phyloP scores from a whole-genome alignment of 83 land plant genomes.

The Picea engelmannii region DNA sequence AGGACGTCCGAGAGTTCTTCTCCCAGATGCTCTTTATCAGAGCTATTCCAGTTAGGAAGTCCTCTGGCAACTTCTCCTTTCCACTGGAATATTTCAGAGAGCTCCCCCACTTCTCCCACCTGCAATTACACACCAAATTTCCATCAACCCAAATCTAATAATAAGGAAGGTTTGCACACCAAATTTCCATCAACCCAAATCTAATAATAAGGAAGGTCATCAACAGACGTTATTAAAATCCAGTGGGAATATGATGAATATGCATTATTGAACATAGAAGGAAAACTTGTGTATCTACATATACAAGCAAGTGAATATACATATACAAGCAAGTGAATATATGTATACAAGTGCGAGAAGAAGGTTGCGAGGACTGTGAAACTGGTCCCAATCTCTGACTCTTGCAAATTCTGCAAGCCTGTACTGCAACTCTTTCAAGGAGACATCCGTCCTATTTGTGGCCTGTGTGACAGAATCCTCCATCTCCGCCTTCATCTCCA shows the following conservation, averaged over 20 bases:
- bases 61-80: constrained; percentile 62
- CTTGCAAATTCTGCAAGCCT: constrained; percentile 58
- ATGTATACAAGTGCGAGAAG: constrained; percentile 61
- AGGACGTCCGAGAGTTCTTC: constrained; percentile 71
- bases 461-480: constrained; percentile 4
- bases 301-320: no score
- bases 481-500: background rate
- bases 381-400: constrained; percentile 69
- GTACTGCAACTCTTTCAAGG: constrained; percentile 42
- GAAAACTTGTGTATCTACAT: no score
- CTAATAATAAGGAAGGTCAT: no score
- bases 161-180: no score
- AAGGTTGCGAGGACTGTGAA: constrained; percentile 69
- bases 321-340: no score
- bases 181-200: no score
- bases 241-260: no score
- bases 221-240: no score
- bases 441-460: constrained; percentile 19
- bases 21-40: constrained; percentile 65
- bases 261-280: no score
- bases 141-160: no score
- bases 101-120: constrained; percentile 74
- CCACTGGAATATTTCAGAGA: constrained; percentile 69
- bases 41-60: constrained; percentile 48
- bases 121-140: constrained; percentile 12